phyloP scores from a whole-genome alignment of 2,329 filamentous ascomycete genomes.

The Monilinia polystroma region DNA sequence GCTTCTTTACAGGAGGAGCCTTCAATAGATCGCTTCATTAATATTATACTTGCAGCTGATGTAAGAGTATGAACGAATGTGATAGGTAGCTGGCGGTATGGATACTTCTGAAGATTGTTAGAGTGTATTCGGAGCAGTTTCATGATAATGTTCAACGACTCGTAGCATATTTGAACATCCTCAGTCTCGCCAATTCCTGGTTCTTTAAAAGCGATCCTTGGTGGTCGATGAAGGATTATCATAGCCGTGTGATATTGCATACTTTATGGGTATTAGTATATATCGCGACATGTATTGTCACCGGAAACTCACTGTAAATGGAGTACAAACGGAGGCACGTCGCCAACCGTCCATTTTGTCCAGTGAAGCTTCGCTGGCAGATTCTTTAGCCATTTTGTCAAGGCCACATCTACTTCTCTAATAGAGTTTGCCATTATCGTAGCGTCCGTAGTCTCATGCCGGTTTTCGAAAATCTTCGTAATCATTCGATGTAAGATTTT shows the following conservation, averaged over 20 bases:
- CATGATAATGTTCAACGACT: slow-evolving; percentile 48
- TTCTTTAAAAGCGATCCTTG: slow-evolving; percentile 46
- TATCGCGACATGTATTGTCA: background rate
- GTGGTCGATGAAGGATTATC: slow-evolving; percentile 53
- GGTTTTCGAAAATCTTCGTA: slow-evolving; percentile 51
- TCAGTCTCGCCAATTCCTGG: slow-evolving; percentile 45
- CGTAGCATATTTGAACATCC: slow-evolving; percentile 52
- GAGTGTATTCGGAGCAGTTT: slow-evolving; percentile 47
- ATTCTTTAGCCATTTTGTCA: slow-evolving; percentile 49
- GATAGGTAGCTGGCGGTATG: slow-evolving; percentile 46
- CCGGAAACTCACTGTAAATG: slow-evolving; percentile 44
- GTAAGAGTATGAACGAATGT: slow-evolving; percentile 52
- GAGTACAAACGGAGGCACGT: slow-evolving; percentile 48
- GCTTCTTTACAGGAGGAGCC: slow-evolving; percentile 44
- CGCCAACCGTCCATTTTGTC: slow-evolving; percentile 52
- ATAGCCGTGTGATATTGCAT: slow-evolving; percentile 53
- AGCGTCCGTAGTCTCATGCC: slow-evolving; percentile 44
- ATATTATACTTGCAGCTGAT: slow-evolving; percentile 47
- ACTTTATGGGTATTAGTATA: slow-evolving; percentile 20
- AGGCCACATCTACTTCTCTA: slow-evolving; percentile 48
- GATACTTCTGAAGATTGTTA: slow-evolving; percentile 42
- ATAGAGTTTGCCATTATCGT: slow-evolving; percentile 46
- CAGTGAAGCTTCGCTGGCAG: slow-evolving; percentile 50
- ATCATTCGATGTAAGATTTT: slow-evolving; percentile 53
- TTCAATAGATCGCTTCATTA: slow-evolving; percentile 48